phyloP scores from a whole-genome alignment of 352 stramenopile species.

The Phytopythium delawarense region DNA sequence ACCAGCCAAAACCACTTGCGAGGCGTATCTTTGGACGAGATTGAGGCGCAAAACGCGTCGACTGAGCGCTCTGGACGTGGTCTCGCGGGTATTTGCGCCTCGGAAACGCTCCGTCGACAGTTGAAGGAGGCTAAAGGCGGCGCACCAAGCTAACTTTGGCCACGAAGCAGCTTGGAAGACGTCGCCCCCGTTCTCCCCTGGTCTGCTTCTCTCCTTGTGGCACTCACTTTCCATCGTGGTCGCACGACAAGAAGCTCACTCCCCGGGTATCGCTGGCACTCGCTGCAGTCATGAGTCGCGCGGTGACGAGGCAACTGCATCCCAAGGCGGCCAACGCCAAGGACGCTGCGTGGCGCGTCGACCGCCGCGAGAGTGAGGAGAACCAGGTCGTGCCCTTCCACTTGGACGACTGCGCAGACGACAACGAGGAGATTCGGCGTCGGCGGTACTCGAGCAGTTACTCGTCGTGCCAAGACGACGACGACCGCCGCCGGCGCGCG shows the following conservation, averaged over 20 bases:
- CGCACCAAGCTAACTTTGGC: background rate
- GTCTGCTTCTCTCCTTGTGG: too few relatives aligned
- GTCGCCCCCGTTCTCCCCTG: background rate
- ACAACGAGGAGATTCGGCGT: slow-evolving; percentile 32
- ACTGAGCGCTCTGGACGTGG: background rate
- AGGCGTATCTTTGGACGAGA: background rate
- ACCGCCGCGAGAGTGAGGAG: slow-evolving; percentile 21
- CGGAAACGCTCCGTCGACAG: background rate
- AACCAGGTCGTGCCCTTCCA: slow-evolving; percentile 65
- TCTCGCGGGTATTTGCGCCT: slow-evolving; percentile 1
- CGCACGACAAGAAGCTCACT: background rate
- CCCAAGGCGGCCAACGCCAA: background rate
- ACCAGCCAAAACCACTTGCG: background rate
- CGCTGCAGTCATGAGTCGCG: background rate
- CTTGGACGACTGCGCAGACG: slow-evolving; percentile 38
- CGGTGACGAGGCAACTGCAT: background rate
- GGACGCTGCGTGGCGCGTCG: background rate
- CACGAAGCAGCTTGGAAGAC: background rate
- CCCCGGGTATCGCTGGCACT: background rate
- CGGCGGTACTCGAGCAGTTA: slow-evolving; percentile 30
- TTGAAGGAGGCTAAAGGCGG: background rate
- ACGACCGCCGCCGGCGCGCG: background rate
- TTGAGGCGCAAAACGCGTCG: background rate
- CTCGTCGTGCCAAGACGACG: slow-evolving; percentile 13
- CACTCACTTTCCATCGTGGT: background rate